Base-by-base conservation (phyloP, 257 asterid species). In the Solanum appendiculatum region DNA sequence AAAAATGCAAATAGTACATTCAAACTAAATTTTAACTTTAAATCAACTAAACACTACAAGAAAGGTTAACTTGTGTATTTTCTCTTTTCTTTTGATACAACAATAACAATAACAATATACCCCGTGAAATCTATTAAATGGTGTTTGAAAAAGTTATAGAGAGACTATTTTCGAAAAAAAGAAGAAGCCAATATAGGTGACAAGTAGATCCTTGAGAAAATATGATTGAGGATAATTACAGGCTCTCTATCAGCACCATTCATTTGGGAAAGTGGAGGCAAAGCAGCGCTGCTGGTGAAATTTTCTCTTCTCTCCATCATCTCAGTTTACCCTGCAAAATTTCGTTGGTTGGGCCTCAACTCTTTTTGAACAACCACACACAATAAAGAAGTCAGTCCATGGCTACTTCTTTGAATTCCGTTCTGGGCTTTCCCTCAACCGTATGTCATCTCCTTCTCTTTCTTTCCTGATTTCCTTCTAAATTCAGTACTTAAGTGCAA, bases 321-420 rank as follows among this genome's bases (percentile, higher is more conserved):
- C 83, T 75, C 56, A 75, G 12, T 15, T 40, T 44, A 25, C 33
- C 21, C 4, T 78, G 37, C 63, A 78, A 44, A 66, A 46, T 80
- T 80, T 46, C 68, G 46, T 80, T 80, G 85, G 85, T 80, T 80
- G 66, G 68, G 42, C 27, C 42, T 29, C 9, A 5, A 46, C 25
- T 25, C 63, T 64, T 25, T 29, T 15, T 44, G 27, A 78, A 39
- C 25, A 78, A 42, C 39, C 63, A 78, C 58, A 77, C 84, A 25
- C 63, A 46, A 18, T 78, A 42, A 77, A 27, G 23, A 40, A n/a
- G 60, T n/a, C 16, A 54, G 39, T 25, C 75, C 18, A 94, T 94
- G 96, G 95, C 93, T 64, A 93, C 89, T 91, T 91, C 96, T 12
- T 84, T 94, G 83, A 94, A 93, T 84, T 91, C 96, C 37, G 89